Base-by-base conservation (phyloP, 805 yeast genomes). In the Nakazawaea ishiwadae region DNA sequence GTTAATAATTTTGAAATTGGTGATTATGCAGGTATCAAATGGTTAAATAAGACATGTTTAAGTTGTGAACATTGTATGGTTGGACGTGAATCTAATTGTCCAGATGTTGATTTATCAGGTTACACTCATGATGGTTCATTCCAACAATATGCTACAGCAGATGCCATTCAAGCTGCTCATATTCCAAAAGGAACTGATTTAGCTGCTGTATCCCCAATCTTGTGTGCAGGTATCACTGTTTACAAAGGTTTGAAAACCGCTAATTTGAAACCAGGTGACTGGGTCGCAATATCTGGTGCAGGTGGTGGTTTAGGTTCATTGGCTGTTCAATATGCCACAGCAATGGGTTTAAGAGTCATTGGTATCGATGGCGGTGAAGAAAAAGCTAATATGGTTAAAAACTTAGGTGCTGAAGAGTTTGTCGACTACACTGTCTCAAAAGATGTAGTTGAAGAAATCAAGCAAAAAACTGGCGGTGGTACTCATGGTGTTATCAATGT, bases 161-260 rank as follows among this genome's bases (percentile, higher is more conserved):
- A 85, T 62, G 93, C 91, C 31, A 75, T 82, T 44, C 95, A 86
- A 59, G 95, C 93, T 31, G 95, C 95, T 31, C 69, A 73, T 52
- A 79, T 87, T 54, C 90, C 95, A 45, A 56, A 73, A 54, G 84
- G 81, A 45, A 68, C 84, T 31, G 90, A 87, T 58, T 74, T 86
- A 53, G 89, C 91, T 42, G 71, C 68, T 49, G 75, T 79, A 48
- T 80, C 95, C 9, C 95, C 96, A 53, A 79, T 86, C 58, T 75
- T 87, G 56, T 86, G 96, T 69, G 96, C 95, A 28, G 96, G 96
- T 65, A 79, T 86, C 63, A 86, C 96, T 31, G 95, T 84, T 44
- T 86, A 86, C 81, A 86, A 85, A 73, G 96, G 95, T 34, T 70
- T 86, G 60, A 85, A 85, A 73, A 82, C 86, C 33, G 85, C 95